A percentile compares a stretch with the other conserved stretches of the same genome.
These are phyloP conservation scores for Wakefieldia striispora DNA, from an alignment of 768 basidiomycete genomes.

Conservation along the genomic window DNA sequence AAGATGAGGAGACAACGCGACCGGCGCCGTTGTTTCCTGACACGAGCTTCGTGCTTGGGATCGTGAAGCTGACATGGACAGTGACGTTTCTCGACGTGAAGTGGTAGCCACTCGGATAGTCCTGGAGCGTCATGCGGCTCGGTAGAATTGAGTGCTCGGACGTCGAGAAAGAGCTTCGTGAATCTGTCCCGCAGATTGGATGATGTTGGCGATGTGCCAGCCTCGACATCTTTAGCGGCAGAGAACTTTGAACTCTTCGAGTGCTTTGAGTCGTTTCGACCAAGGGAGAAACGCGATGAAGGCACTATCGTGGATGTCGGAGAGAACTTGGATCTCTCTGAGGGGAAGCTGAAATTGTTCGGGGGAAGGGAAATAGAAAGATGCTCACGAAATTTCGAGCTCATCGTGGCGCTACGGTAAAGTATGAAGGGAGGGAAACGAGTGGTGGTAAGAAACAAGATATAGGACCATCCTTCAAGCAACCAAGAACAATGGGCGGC, in stretches of 20 bases:
- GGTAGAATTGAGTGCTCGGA: slow-evolving; percentile 27
- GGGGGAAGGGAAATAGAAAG: slow-evolving; percentile 21
- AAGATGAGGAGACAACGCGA: slow-evolving; percentile 30
- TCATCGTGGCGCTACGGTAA: slow-evolving; percentile 16
- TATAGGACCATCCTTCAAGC: slow-evolving; percentile 1
- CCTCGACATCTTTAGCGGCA: slow-evolving; percentile 26
- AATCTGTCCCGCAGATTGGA: slow-evolving; percentile 32
- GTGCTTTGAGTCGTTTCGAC: slow-evolving; percentile 10
- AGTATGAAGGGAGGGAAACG: slow-evolving; percentile 4
- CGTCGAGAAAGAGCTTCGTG: slow-evolving; percentile 36
- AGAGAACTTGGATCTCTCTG: slow-evolving; percentile 42
- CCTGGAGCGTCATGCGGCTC: slow-evolving; percentile 28
- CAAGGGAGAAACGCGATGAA: slow-evolving; percentile 30
- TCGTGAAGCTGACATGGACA: slow-evolving; percentile 25
- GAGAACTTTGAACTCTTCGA: background rate
- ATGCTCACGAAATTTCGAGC: slow-evolving; percentile 32
- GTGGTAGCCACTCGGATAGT: slow-evolving; percentile 36
- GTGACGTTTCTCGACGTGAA: slow-evolving; percentile 37
- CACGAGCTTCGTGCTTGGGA: slow-evolving; percentile 15
- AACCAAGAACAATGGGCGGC: slow-evolving; percentile 19
- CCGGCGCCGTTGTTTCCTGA: slow-evolving; percentile 30
- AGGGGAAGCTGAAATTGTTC: slow-evolving; percentile 9
- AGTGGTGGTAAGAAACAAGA: slow-evolving; percentile 9
- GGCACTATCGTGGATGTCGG: slow-evolving; percentile 38
- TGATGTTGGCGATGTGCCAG: slow-evolving; percentile 17